Base-by-base conservation (phyloP, 2,329 filamentous ascomycete species). In the Ophiostoma novo-ulmi region DNA sequence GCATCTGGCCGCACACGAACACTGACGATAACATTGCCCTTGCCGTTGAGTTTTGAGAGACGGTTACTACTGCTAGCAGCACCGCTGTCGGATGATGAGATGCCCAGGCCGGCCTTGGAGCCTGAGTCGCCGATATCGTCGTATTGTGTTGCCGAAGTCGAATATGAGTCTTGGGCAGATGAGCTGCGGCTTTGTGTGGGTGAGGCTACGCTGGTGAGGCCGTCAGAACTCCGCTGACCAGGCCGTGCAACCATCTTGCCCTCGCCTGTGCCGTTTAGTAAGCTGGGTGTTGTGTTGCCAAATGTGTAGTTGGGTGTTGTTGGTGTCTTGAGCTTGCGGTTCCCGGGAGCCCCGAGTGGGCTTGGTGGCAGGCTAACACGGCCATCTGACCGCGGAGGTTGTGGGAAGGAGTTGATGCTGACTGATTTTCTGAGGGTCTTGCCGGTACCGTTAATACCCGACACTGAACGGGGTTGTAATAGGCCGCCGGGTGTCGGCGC, bases 11-110 rank as follows among this genome's bases (percentile, higher is more conserved):
- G 88, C 61, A 98, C 94, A 77, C 95, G 88, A 52, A 99, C 94
- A 78, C 95, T 98, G 75, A 99, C 94, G 73, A 98, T 81, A 17
- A 99, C 94, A 77, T 99, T 99, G 69, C 95, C 95, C 79, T 97
- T 98, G 70, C 85, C 87, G 76, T 97, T 93, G 1, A 79, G 76
- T 75, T 88, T 85, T 71, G 88, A 87, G 70, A 80, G 73, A 71
- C 81, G 83, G 78, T 81, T 88, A 73, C 81, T 65, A 35, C 36
- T 39, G 65, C 38, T 67, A 2, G 64, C 35, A 36, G 63, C 36
- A 58, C 73, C 75, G 17, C 48, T 36, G 1, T 26, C 69, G 6
- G 73, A 71, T 1, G 66, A 52, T 5, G 77, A 73, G 76, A 73
- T 41, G 75, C 75, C 65, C 52, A 58, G 38, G 68, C 77, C 76